phyloP scores from a whole-genome alignment of 2,329 filamentous ascomycete species.

The Xenoacremonium recifei region DNA sequence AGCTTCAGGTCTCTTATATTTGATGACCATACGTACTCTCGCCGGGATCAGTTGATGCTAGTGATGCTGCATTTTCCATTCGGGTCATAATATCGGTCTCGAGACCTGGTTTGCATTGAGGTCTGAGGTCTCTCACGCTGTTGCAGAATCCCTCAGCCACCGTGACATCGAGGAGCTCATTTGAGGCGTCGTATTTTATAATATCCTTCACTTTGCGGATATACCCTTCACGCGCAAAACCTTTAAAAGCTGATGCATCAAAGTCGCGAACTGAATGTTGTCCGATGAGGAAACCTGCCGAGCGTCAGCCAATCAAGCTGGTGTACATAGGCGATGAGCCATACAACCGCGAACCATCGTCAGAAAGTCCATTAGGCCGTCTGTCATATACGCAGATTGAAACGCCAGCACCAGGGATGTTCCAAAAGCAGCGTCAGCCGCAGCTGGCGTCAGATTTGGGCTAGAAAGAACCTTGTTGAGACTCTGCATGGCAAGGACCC shows the following conservation, averaged over 20 bases:
- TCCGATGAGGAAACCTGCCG: constrained; percentile 27
- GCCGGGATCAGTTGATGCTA: constrained; percentile 22
- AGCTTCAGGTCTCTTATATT: no score
- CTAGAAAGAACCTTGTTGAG: constrained; percentile 34
- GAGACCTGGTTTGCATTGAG: constrained; percentile 29
- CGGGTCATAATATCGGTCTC: constrained; percentile 31
- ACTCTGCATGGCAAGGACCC: constrained; percentile 34
- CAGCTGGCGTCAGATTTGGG: constrained; percentile 24
- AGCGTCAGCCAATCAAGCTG: no score
- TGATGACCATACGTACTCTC: constrained; percentile 26
- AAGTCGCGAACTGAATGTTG: constrained; percentile 15
- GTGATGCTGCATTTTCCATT: constrained; percentile 27
- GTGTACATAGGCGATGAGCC: no score
- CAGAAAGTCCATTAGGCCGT: constrained; percentile 39
- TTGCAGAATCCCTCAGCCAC: constrained; percentile 26
- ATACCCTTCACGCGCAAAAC: constrained; percentile 26
- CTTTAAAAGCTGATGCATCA: constrained; percentile 22
- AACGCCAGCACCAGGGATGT: constrained; percentile 36
- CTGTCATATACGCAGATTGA: constrained; percentile 38
- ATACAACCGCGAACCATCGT: constrained; percentile 38
- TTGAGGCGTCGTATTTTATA: constrained; percentile 7
- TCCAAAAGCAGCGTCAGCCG: constrained; percentile 37
- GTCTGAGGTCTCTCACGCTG: constrained; percentile 26
- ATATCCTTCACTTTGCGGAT: constrained; percentile 24
- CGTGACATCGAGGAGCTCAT: constrained; percentile 12